Percentiles rank a stretch among this genome's conserved stretches.
phyloP scores from a whole-genome alignment of 768 basidiomycete genomes.

The Lanmaoa pseudosensibilis region DNA sequence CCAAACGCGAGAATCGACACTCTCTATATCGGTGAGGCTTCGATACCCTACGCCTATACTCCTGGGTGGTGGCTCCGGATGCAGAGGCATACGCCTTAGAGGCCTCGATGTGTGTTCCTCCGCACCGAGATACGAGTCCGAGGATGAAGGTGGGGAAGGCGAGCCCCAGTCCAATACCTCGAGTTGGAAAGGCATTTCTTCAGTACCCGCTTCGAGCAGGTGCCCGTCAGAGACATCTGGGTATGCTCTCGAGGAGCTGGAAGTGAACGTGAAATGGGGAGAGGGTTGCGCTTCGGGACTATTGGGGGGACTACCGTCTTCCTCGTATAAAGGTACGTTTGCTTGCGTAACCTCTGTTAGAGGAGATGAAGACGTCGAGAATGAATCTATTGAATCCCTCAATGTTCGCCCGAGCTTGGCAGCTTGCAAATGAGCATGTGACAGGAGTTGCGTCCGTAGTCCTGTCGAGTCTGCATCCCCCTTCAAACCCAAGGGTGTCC shows the following conservation, averaged over 20 bases:
- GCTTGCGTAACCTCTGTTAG: constrained; percentile 25
- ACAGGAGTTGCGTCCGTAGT: not conserved
- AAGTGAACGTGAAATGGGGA: constrained; percentile 19
- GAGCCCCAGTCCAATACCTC: constrained; percentile 11
- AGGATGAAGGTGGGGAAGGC: not conserved
- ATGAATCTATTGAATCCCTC: constrained; percentile 10
- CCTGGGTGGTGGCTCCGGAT: constrained; percentile 4
- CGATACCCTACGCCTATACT: constrained; percentile 22
- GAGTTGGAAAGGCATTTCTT: not conserved
- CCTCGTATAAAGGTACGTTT: constrained; percentile 17
- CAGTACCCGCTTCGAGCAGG: not conserved
- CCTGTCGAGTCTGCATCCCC: not conserved
- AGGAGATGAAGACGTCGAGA: constrained; percentile 23
- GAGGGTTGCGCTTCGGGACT: constrained; percentile 8
- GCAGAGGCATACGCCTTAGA: constrained; percentile 9
- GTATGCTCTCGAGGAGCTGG: constrained; percentile 20
- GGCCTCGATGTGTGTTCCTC: constrained; percentile 9
- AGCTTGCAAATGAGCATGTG: not conserved
- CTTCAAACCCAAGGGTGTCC: constrained; percentile 7
- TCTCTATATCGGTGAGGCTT: constrained; percentile 14
- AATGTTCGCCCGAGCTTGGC: constrained; percentile 9
- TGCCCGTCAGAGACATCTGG: not conserved
- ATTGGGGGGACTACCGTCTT: constrained; percentile 11
- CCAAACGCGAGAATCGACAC: constrained; percentile 31
- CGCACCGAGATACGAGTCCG: constrained; percentile 6